Percentiles rank a stretch among this genome's conserved stretches.
phyloP scores from a whole-genome alignment of 352 stramenopile species.

The Globisporangium sylvaticum region DNA sequence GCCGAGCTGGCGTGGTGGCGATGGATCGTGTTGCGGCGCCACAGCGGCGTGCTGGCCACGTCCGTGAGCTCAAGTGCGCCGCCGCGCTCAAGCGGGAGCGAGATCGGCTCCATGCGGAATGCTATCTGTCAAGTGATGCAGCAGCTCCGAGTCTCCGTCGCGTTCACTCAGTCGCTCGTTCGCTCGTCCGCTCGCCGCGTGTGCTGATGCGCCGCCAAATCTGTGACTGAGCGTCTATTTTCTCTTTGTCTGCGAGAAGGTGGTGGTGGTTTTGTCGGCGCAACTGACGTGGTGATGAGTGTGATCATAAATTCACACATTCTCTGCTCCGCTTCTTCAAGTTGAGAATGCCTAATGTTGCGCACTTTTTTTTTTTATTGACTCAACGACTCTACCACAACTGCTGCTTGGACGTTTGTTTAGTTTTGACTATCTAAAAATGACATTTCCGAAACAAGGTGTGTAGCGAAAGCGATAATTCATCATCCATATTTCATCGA shows the following conservation, averaged over 20 bases:
- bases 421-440: no score
- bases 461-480: no score
- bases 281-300: background rate
- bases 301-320: background rate
- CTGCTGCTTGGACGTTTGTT: no score
- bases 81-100: constrained; percentile 46
- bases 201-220: background rate
- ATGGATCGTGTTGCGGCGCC: constrained; percentile 11
- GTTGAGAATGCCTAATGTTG: background rate
- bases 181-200: no score
- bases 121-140: background rate
- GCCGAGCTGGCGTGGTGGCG: constrained; percentile 35
- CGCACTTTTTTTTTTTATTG: no score
- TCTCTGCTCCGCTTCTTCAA: background rate
- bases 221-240: background rate
- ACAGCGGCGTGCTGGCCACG: constrained; percentile 6
- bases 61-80: constrained; percentile 38
- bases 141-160: background rate
- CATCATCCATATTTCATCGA: no score
- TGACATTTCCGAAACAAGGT: no score
- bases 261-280: background rate
- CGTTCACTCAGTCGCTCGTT: no score
- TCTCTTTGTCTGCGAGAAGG: background rate
- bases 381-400: no score
- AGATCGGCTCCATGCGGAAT: constrained; percentile 38